Evolutionary conservation across 306 rosid genomes (phyloP).

Genomic region (Cucumis melo): DNA sequence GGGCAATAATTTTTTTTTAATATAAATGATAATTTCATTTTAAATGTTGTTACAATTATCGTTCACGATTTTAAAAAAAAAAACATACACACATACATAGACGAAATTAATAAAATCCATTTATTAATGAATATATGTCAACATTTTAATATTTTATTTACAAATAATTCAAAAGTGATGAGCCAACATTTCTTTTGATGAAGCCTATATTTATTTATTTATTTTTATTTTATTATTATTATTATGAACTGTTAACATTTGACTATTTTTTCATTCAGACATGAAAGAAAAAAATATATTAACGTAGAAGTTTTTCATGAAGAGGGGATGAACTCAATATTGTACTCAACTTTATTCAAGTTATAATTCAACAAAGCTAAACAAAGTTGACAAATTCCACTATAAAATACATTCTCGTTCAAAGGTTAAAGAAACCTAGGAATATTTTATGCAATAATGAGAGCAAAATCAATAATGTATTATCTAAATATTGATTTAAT

Average conservation of each 20-base stretch:
- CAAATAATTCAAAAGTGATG: not conserved
- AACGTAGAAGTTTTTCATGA: not conserved
- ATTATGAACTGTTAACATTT: not conserved
- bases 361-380: not conserved
- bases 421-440: not conserved
- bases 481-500: not conserved
- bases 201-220: too few species aligned
- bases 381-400: not conserved
- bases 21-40: too few species aligned
- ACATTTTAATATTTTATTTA: not conserved
- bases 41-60: not conserved
- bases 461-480: not conserved
- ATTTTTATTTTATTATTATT: not conserved
- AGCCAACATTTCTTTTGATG: not conserved
- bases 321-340: not conserved
- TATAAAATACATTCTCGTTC: not conserved
- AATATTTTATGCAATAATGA: not conserved
- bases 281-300: not conserved
- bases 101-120: not conserved
- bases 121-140: not conserved
- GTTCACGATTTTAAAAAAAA: not conserved
- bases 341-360: not conserved
- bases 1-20: not conserved
- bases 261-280: not conserved
- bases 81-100: not conserved